Evolutionary conservation across 441 rosid genomes (phyloP).

Genomic region (Jatropha podagrica): DNA sequence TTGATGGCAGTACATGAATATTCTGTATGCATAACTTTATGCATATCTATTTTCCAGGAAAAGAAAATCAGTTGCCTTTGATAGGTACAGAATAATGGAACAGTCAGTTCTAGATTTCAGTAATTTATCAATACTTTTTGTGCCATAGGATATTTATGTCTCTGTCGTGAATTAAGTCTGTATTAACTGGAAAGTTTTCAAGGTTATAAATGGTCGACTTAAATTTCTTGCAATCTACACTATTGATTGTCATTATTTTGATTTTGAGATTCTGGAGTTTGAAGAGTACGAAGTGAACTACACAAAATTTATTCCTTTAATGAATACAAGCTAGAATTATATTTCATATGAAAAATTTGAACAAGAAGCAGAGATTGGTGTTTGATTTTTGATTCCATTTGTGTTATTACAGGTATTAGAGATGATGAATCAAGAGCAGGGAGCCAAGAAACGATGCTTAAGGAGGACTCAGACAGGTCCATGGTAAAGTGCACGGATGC

Average conservation of each 20-base stretch:
- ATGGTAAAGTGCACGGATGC: conserved; percentile 51
- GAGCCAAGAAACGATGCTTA: conserved; percentile 57
- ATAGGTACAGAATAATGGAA: background rate
- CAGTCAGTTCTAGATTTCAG: background rate
- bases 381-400: conserved; percentile 14
- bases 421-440: conserved; percentile 55
- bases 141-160: background rate
- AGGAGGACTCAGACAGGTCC: conserved; percentile 89
- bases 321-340: background rate
- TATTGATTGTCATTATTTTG: background rate
- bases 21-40: background rate
- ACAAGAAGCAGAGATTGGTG: background rate
- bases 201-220: background rate
- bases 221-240: background rate
- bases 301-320: background rate
- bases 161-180: background rate
- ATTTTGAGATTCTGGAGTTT: background rate
- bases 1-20: background rate
- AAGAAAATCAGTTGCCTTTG: background rate
- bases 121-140: background rate
- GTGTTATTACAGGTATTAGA: conserved; percentile 53
- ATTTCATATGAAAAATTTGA: background rate
- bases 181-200: background rate
- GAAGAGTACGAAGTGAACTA: background rate
- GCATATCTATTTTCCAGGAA: background rate